Evolutionary conservation across 2,329 filamentous ascomycete species (phyloP).

Genomic region (Penicillium crustosum): DNA sequence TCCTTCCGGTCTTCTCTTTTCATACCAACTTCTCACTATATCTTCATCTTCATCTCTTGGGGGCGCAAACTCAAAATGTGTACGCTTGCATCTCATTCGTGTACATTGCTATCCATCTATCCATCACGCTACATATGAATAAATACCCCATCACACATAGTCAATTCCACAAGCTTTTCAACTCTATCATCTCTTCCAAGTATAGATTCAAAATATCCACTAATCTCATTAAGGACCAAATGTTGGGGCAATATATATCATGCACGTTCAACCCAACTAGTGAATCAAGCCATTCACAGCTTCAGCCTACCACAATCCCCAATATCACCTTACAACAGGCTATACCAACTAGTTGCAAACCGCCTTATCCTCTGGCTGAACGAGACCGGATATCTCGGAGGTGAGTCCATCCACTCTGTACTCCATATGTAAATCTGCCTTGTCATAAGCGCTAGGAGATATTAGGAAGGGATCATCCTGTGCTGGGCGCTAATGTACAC

Average conservation of each 20-base stretch:
- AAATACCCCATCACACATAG: background rate
- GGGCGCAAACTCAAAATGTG: background rate
- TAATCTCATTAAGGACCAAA: background rate
- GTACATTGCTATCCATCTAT: constrained; percentile 6
- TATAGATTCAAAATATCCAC: background rate
- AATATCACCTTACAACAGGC: background rate
- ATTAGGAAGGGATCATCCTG: background rate
- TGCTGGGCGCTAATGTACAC: background rate
- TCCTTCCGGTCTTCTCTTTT: background rate
- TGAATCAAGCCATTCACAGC: background rate
- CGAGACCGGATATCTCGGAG: background rate
- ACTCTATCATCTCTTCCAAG: too few relatives aligned
- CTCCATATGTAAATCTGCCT: background rate
- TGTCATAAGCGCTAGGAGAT: background rate
- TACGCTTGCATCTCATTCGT: background rate
- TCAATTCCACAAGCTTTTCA: background rate
- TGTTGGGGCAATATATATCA: background rate
- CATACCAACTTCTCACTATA: background rate
- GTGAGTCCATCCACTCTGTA: background rate
- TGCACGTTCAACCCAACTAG: background rate
- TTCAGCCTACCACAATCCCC: background rate
- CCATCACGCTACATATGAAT: constrained; percentile 4
- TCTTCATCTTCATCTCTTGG: background rate
- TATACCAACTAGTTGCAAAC: background rate
- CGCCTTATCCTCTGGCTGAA: background rate